These are phyloP conservation scores for Rosa hybrid DNA, from an alignment of 331 rosid genomes.

Conservation along the genomic window DNA sequence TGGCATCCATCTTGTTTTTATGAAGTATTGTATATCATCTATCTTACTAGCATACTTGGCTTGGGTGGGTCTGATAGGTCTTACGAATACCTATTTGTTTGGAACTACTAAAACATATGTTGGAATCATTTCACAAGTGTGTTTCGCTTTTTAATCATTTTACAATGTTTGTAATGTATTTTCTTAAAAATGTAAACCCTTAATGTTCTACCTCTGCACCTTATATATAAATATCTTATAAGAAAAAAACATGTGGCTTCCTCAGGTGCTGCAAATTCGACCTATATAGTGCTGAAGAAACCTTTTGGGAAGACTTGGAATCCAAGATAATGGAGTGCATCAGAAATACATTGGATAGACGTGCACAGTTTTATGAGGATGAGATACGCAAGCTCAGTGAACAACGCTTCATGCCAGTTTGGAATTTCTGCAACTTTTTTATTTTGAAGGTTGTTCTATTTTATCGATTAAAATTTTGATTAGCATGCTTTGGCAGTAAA, in stretches of 20 bases:
- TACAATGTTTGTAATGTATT: neutral
- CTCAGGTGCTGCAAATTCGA: conserved; percentile 95
- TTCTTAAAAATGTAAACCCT: neutral
- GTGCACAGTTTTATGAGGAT: conserved; percentile 96
- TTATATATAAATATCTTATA: neutral
- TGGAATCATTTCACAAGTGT: neutral
- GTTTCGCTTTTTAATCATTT: neutral
- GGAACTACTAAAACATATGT: neutral
- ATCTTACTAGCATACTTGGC: neutral
- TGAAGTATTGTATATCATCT: neutral
- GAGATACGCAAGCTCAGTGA: conserved; percentile 98
- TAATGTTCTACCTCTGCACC: neutral
- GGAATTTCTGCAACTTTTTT: conserved; percentile 99
- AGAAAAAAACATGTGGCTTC: conserved; percentile 14
- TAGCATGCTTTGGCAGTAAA: conserved; percentile 1
- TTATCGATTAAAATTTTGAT: conserved; percentile 18
- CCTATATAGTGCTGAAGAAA: conserved; percentile 75
- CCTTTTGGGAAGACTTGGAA: conserved; percentile 97
- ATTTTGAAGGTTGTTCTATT: conserved; percentile 77
- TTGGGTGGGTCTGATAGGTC: neutral
- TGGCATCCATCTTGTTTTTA: neutral
- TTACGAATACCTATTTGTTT: neutral
- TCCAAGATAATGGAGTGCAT: conserved; percentile 86
- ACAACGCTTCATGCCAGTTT: conserved; percentile 95
- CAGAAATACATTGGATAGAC: conserved; percentile 92